Base-by-base conservation (phyloP, 2,329 filamentous ascomycete genomes). In the Hirsutella thompsonii region DNA sequence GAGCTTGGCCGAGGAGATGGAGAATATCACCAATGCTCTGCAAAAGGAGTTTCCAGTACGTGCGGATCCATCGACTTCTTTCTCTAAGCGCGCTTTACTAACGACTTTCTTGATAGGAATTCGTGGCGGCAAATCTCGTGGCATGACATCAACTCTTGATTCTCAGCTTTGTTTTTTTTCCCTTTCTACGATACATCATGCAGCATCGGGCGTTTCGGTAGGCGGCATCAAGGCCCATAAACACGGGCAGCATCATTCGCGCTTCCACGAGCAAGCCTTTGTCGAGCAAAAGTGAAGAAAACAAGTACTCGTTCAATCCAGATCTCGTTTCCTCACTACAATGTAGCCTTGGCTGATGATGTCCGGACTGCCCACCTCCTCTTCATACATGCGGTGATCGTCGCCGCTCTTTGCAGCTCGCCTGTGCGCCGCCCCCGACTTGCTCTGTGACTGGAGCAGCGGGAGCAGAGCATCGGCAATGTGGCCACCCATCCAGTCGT, bases 1-100 rank as follows among this genome's bases (percentile, higher is more conserved):
- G 57, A 80, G 79, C 21, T 59, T 96, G 42, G 81, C 89, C 2
- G 88, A 96, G 60, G 86, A 94, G 56, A 84, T 94, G 5, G 90
- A 95, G 63, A 82, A 80, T 50, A 79, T 93, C 46, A 85, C 86
- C 14, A 87, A 85, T 35, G 74, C 81, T 49, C 70, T 96, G 49
- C 83, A 92, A 58, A 77, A 77, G 48, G 77, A 85, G 55, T 87
- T 90, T 59, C 88, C 92, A 19, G 82, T 68, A 50, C 49, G 62
- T 28, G n/a, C 19, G 3, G 18, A 5, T 9, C 14, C 10, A 9
- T 8, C 14, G 35, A 11, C 6, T 19, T 13, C 34, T 3, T 21
- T 18, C 9, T 13, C 18, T 19, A 10, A 20, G 2, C 9, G 13
- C 11, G 18, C 34, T 21, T 20, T 36, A 26, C 41, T 44, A 34